phyloP scores from a whole-genome alignment of 106 monocot species.

The Ottelia alismoides region DNA sequence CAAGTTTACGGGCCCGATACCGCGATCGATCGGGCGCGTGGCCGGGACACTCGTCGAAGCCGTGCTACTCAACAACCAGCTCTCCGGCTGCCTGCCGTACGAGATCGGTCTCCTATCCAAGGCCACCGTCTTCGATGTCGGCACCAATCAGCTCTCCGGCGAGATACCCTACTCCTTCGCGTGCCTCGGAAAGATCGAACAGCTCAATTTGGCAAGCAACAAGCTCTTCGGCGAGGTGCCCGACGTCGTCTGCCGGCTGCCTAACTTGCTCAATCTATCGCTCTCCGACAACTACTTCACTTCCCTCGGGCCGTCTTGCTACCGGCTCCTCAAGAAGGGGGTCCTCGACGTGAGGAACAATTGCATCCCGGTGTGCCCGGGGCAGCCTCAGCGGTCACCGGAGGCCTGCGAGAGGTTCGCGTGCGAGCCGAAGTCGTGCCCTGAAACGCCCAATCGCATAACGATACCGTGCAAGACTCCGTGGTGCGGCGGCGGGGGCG shows the following conservation, averaged over 20 bases:
- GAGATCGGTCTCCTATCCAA: constrained; percentile 26
- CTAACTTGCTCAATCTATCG: constrained; percentile 11
- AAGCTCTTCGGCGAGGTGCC: constrained; percentile 31
- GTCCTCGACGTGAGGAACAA: constrained; percentile 16
- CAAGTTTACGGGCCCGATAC: constrained; percentile 33
- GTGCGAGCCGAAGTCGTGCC: constrained; percentile 15
- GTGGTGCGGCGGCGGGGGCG: too few relatives aligned
- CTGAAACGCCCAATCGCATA: not conserved
- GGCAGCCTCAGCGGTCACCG: constrained; percentile 11
- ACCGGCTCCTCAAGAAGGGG: constrained; percentile 6
- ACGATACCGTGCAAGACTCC: constrained; percentile 1
- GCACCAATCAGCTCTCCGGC: constrained; percentile 24
- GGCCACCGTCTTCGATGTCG: constrained; percentile 38
- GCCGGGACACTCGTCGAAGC: constrained; percentile 20
- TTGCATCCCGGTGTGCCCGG: constrained; percentile 13
- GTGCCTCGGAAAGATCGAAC: constrained; percentile 25
- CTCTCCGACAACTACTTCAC: constrained; percentile 28
- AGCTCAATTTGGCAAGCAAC: too few relatives aligned
- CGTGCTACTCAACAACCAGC: constrained; percentile 34
- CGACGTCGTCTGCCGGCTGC: constrained; percentile 25
- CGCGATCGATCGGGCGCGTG: constrained; percentile 12
- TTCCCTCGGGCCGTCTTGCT: constrained; percentile 10
- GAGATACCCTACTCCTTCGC: constrained; percentile 35
- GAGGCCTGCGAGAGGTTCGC: constrained; percentile 6
- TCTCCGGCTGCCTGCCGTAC: constrained; percentile 37